Base-by-base conservation (phyloP, 306 rosid species). In the Dryas alaskensis region DNA sequence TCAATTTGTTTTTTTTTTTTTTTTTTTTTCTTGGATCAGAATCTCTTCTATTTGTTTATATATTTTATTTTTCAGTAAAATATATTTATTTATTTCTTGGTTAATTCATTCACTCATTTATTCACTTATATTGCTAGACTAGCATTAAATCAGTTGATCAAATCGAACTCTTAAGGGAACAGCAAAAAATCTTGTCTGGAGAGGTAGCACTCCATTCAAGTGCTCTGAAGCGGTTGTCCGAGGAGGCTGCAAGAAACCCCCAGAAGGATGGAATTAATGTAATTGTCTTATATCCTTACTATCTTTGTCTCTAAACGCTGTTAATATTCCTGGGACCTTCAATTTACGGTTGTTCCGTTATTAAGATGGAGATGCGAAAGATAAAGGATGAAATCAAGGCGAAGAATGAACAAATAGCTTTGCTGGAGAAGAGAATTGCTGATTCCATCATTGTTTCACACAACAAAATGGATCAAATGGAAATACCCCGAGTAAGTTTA, bases 201-300 rank as follows among this genome's bases (percentile, higher is more conserved):
- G 97, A 94, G 87, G 90, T 94, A 72, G 97, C 97, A 65, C 95
- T 94, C 70, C 96, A 88, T 82, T 87, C 92, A 71, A 89, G 98
- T 77, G 84, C 95, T 78, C 81, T 94, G 85, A 94, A 91, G 89
- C 86, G 97, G 81, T 81, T 94, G 83, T 85, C 92, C 45, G 93
- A 94, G 73, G 96, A 91, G 82, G 90, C 87, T 46, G 69, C 79
- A 75, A 82, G 81, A 88, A 87, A 80, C 75, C 97, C 97, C 68
- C 86, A 87, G 77, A 86, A 84, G 78, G 87, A 85, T 74, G 89
- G 82, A 80, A 80, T 88, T 79, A 82, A 93, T 74, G 98, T 91
- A 86, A 80, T 74, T 83, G 53, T 63, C 79, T 72, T 74, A 66
- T 59, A 31, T 77, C 69, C 70, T 65, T 76, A 8, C 4, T 5